These are phyloP conservation scores for Aspergillus sp. DNA, from an alignment of 2,329 filamentous ascomycete species.

Conservation along the genomic window DNA sequence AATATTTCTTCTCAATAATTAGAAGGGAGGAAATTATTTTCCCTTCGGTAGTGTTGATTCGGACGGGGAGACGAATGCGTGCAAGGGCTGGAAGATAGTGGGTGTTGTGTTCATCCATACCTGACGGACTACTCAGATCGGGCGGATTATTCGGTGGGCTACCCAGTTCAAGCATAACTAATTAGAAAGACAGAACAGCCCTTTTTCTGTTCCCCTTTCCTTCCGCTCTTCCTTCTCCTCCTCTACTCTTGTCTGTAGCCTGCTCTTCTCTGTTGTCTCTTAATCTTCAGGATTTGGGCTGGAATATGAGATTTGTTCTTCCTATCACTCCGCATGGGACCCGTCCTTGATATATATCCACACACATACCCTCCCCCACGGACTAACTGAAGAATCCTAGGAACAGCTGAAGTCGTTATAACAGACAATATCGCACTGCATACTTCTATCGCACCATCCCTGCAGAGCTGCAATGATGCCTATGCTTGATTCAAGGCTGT, in stretches of 20 bases:
- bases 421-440: no score
- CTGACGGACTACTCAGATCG: constrained; percentile 14
- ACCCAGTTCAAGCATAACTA: constrained; percentile 2
- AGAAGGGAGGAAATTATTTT: background rate
- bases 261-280: background rate
- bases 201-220: constrained; percentile 8
- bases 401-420: no score
- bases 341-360: no score
- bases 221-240: constrained; percentile 2
- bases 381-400: no score
- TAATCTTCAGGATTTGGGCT: background rate
- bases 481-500: background rate
- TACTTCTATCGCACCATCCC: no score
- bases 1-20: background rate
- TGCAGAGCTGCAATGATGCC: no score
- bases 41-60: background rate
- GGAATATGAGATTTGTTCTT: background rate
- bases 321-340: background rate
- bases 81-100: constrained; percentile 11
- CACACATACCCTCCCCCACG: no score
- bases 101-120: constrained; percentile 16
- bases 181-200: constrained; percentile 14
- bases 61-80: constrained; percentile 6
- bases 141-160: constrained; percentile 18
- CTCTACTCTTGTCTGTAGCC: background rate